Percentiles rank a stretch among this genome's conserved stretches.
Conservation (phyloP, 2,329 filamentous ascomycete genomes). For the Leptographium radiaticola region DNA sequence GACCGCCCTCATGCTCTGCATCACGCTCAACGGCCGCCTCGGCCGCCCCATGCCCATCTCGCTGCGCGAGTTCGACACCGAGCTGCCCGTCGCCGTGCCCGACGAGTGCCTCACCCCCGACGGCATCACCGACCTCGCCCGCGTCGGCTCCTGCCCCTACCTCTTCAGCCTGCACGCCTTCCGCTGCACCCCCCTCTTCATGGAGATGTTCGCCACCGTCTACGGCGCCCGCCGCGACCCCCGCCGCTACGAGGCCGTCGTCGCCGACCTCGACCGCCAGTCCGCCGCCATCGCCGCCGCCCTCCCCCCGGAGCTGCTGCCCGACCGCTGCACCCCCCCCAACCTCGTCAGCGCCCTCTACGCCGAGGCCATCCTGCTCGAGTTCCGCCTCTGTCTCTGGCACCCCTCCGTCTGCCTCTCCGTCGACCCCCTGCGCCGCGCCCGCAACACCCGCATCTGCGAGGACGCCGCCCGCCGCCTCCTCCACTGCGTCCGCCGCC, state of each 20-base stretch:
- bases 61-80: conserved; percentile 64
- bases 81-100: conserved; percentile 57
- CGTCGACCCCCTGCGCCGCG: conserved; percentile 38
- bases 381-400: conserved; percentile 45
- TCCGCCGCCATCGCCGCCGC: conserved; percentile 49
- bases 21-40: conserved; percentile 61
- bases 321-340: conserved; percentile 28
- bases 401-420: conserved; percentile 49
- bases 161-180: conserved; percentile 52
- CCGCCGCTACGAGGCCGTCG: conserved; percentile 47
- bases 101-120: conserved; percentile 58
- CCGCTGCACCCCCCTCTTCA: conserved; percentile 51
- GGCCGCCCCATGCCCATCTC: conserved; percentile 66
- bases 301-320: conserved; percentile 46
- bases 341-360: conserved; percentile 40
- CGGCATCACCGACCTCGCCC: conserved; percentile 40
- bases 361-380: conserved; percentile 38
- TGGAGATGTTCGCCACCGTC: conserved; percentile 65
- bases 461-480: conserved; percentile 53
- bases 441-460: conserved; percentile 52
- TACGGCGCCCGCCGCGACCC: conserved; percentile 55
- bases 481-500: conserved; percentile 42
- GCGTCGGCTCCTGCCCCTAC: conserved; percentile 47
- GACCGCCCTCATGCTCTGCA: conserved; percentile 51
- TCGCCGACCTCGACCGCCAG: conserved; percentile 53